Evolutionary conservation across 2,329 filamentous ascomycete genomes (phyloP).

Genomic region (Diplodia mutila): DNA sequence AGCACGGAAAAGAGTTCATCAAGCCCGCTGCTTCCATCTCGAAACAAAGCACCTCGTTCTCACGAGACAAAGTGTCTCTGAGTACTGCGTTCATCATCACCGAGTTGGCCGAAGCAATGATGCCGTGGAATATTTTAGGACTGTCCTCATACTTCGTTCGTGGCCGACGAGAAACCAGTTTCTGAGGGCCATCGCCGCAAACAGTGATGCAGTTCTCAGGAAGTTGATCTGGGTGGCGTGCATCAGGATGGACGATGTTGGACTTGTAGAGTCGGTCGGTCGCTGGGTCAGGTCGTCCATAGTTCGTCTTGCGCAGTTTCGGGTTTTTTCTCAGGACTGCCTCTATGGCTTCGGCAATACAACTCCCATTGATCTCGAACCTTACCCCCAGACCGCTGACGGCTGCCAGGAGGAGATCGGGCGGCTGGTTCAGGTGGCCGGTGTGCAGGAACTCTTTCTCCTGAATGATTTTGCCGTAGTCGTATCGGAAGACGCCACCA

Average conservation of each 20-base stretch:
- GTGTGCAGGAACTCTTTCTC: not conserved
- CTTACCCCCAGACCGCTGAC: not conserved
- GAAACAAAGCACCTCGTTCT: conserved; percentile 16
- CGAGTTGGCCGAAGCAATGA: conserved; percentile 33
- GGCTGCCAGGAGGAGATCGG: not conserved
- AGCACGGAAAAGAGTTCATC: conserved; percentile 26
- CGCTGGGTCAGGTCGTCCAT: not conserved
- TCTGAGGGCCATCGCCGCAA: not conserved
- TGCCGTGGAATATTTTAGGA: conserved; percentile 30
- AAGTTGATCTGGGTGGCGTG: not conserved
- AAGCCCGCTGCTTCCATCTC: conserved; percentile 28
- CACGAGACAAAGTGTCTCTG: conserved; percentile 6
- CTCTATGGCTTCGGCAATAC: not conserved
- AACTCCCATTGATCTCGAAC: not conserved
- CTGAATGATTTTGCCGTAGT: not conserved
- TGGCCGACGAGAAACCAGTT: not conserved
- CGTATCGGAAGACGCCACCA: not conserved
- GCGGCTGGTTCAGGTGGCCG: not conserved
- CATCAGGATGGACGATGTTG: not conserved
- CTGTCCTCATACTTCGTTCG: not conserved
- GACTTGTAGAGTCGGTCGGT: not conserved
- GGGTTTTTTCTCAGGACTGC: not conserved
- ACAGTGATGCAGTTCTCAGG: not conserved
- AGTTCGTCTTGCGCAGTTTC: not conserved
- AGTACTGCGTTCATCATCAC: conserved; percentile 30